phyloP scores from a whole-genome alignment of 1,139 yeast species.

The Geotrichum cucujoidarum region DNA sequence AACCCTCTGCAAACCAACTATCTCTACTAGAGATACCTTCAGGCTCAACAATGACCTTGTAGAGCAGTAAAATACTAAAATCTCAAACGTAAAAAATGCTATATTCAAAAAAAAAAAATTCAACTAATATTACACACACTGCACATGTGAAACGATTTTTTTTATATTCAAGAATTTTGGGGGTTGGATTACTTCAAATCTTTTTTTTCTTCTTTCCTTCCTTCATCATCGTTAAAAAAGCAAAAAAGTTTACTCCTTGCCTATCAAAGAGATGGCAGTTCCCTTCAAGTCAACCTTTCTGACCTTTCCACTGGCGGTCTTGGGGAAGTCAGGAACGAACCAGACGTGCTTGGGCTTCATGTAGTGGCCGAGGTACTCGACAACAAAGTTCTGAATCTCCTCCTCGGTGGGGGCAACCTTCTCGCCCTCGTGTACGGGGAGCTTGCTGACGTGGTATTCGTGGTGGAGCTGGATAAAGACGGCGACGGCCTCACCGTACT shows the following conservation, averaged over 20 bases:
- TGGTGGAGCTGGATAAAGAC: constrained; percentile 31
- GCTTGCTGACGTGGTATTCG: constrained; percentile 18
- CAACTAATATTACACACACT: too few relatives aligned
- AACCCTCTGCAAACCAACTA: too few relatives aligned
- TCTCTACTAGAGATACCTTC: too few relatives aligned
- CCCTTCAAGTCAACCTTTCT: constrained; percentile 34
- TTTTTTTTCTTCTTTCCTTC: too few relatives aligned
- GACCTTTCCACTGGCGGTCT: constrained; percentile 37
- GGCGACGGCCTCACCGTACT: constrained; percentile 36
- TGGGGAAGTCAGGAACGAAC: constrained; percentile 34
- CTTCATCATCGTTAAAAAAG: too few relatives aligned
- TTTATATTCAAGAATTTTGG: too few relatives aligned
- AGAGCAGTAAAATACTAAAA: too few relatives aligned
- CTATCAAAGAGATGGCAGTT: constrained; percentile 18
- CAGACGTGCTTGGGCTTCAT: constrained; percentile 33
- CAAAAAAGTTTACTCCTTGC: too few relatives aligned
- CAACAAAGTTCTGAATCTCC: constrained; percentile 28
- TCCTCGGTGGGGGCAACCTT: constrained; percentile 14
- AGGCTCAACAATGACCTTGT: too few relatives aligned
- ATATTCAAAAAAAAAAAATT: too few relatives aligned
- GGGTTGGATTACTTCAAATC: background rate
- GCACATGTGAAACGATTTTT: background rate
- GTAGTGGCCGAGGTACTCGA: constrained; percentile 32
- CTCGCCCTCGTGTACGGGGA: background rate
- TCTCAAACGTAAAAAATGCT: too few relatives aligned